These are phyloP conservation scores for Guillardia theta DNA, from an alignment of 78 protist genomes.

Conservation along the genomic window DNA sequence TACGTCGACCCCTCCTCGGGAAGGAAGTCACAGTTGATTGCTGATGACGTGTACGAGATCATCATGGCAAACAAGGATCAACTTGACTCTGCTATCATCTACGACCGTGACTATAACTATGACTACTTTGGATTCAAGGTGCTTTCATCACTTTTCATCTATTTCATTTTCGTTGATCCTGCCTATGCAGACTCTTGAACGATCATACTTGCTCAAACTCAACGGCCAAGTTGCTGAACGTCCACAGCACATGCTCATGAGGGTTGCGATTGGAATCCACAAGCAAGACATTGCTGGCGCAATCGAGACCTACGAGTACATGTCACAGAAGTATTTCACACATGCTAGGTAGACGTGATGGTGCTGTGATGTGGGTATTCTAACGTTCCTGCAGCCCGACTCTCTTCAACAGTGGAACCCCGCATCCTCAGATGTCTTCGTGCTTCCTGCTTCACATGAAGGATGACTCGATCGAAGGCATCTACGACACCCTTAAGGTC, in stretches of 20 bases:
- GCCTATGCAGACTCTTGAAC: conserved; percentile 37
- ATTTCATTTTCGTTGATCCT: not conserved
- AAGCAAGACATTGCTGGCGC: conserved; percentile 71
- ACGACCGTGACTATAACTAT: conserved; percentile 88
- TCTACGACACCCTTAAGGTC: conserved; percentile 93
- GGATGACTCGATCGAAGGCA: conserved; percentile 75
- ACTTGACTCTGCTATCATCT: conserved; percentile 76
- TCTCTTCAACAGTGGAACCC: conserved; percentile 79
- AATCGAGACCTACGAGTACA: conserved; percentile 85
- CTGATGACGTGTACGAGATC: conserved; percentile 70
- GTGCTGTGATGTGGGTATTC: not conserved
- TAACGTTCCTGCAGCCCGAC: conserved; percentile 21
- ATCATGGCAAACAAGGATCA: conserved; percentile 54
- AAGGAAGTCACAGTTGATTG: conserved; percentile 77
- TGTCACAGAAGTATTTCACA: conserved; percentile 44
- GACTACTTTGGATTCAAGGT: conserved; percentile 93
- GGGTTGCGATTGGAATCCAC: conserved; percentile 96
- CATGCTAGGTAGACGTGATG: not conserved
- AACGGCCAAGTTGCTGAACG: conserved; percentile 86
- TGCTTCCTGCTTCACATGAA: conserved; percentile 48
- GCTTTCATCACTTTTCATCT: conserved; percentile 73
- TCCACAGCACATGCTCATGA: conserved; percentile 98
- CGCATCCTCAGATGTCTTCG: conserved; percentile 91
- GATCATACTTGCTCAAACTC: conserved; percentile 12
- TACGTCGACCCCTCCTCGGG: conserved; percentile 76